Percentiles rank a stretch among this genome's conserved stretches.
These are phyloP conservation scores for Trichoderma hamatum DNA, from an alignment of 2,329 filamentous ascomycete genomes.

Conservation along the genomic window DNA sequence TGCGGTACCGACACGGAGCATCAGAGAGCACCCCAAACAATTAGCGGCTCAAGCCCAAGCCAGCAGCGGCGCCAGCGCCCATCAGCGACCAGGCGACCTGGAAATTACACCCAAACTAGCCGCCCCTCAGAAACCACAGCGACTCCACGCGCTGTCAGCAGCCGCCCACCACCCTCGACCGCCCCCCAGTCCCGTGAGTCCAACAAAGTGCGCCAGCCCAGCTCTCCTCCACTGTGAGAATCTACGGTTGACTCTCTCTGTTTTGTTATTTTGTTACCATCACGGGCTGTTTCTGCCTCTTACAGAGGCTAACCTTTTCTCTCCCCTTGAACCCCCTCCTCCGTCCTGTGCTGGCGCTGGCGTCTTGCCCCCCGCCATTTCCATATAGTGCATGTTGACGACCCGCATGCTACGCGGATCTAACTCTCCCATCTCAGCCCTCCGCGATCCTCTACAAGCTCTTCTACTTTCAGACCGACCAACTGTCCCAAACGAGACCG, in stretches of 20 bases:
- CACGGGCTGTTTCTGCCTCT: slow-evolving; percentile 8
- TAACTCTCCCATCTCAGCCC: slow-evolving; percentile 35
- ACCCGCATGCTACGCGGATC: slow-evolving; percentile 26
- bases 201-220: slow-evolving; percentile 25
- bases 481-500: slow-evolving; percentile 23
- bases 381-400: slow-evolving; percentile 24
- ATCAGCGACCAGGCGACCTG: slow-evolving; percentile 25
- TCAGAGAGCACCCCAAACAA: not conserved
- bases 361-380: not conserved
- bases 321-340: slow-evolving; percentile 1
- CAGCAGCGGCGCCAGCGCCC: slow-evolving; percentile 17
- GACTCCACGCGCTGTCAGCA: slow-evolving; percentile 28
- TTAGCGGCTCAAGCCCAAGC: slow-evolving; percentile 20
- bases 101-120: slow-evolving; percentile 27
- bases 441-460: slow-evolving; percentile 36
- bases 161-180: slow-evolving; percentile 25
- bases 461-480: slow-evolving; percentile 28
- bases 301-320: not conserved
- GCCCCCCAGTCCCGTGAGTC: slow-evolving; percentile 26
- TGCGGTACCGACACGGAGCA: not conserved
- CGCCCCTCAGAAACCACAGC: slow-evolving; percentile 26
- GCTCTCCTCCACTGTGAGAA: slow-evolving; percentile 22
- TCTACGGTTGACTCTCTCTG: not conserved
- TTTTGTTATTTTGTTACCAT: not conserved
- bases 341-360: slow-evolving; percentile 14